phyloP scores from a whole-genome alignment of 2,329 filamentous ascomycete species.

The Atkinsonella hypoxylon region DNA sequence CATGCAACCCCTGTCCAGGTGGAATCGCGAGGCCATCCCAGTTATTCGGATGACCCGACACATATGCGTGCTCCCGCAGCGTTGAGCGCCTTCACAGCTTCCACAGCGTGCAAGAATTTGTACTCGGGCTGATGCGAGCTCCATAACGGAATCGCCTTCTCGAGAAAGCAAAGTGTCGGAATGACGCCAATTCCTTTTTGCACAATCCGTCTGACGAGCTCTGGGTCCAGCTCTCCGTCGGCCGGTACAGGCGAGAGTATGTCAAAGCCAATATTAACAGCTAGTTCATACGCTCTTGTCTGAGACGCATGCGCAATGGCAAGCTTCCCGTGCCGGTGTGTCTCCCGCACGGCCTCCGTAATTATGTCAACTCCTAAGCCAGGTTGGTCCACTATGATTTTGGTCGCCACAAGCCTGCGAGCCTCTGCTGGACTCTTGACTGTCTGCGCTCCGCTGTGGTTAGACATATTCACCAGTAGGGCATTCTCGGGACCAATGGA shows the following conservation, averaged over 20 bases:
- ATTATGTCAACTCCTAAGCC: constrained; percentile 14
- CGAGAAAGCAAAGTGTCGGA: constrained; percentile 13
- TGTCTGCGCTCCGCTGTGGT: constrained; percentile 1
- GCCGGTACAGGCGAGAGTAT: constrained; percentile 17
- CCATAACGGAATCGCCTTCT: constrained; percentile 9
- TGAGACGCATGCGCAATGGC: constrained; percentile 17
- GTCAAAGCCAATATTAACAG: constrained; percentile 17
- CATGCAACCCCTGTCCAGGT: constrained; percentile 12
- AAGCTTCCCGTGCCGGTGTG: constrained; percentile 13
- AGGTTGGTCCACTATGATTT: constrained; percentile 10
- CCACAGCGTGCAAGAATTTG: constrained; percentile 13
- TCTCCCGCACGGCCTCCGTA: constrained; percentile 11
- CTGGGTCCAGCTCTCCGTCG: constrained; percentile 14
- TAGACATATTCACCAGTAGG: not conserved
- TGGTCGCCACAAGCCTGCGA: not conserved
- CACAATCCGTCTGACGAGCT: constrained; percentile 7
- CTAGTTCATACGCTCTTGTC: constrained; percentile 13
- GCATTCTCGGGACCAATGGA: not conserved
- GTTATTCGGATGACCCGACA: constrained; percentile 20
- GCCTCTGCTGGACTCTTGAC: constrained; percentile 3
- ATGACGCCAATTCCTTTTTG: constrained; percentile 12
- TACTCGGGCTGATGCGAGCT: not conserved
- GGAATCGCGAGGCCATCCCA: not conserved
- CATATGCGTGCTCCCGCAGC: constrained; percentile 18
- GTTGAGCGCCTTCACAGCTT: constrained; percentile 15